Evolutionary conservation across 1,284 basidiomycete species (phyloP), one percentile per base, ranked within the genome.

Genomic region (Austropuccinia psidii): DNA sequence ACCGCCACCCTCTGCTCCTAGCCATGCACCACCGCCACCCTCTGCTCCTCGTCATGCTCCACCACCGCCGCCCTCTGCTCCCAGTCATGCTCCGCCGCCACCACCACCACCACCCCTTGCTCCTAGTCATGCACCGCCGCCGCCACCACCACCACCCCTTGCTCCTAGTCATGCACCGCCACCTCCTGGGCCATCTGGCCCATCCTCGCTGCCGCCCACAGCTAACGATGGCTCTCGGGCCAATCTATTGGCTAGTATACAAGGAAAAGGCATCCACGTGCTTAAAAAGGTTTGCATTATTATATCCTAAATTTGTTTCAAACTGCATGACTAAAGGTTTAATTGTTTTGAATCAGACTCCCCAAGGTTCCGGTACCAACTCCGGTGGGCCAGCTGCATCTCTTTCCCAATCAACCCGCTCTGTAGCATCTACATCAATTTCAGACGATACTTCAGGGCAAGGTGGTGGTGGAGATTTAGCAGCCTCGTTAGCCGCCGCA

Each of bases 191-290:
- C 78, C 80, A 8, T 77, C 80, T 8, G 45, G 21, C 6, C 54
- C 45, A 29, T 72, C 68, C 27, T 39, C 66, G 13, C 19, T 39
- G 8, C 47, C 39, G 27, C 24, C 47, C 4, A 43, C 57, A 13
- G 55, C 49, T 29, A 37, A 55, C n/a, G 35, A 45, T 45, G 68
- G 58, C 8, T 27, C 31, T 43, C 47, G 68, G 50, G 82, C 80
- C 19, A 88, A 88, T 29, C 82, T 89, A 4, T 81, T 89, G 49
- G 86, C 86, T 0, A 86, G 85, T 21, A 89, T 90, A 76, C 87
- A 88, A 78, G 88, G 88, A 54, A 85, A 85, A 67, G 85, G 87
- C 17, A 80, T 96, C 0, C 86, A 89, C 78, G 84, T 87, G 6
- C 84, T 97, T 65, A 86, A 86, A 77, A 93, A 91, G 82, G 86